These are phyloP conservation scores for Naganishia kalamii DNA, from an alignment of 768 basidiomycete genomes.

Conservation along the genomic window DNA sequence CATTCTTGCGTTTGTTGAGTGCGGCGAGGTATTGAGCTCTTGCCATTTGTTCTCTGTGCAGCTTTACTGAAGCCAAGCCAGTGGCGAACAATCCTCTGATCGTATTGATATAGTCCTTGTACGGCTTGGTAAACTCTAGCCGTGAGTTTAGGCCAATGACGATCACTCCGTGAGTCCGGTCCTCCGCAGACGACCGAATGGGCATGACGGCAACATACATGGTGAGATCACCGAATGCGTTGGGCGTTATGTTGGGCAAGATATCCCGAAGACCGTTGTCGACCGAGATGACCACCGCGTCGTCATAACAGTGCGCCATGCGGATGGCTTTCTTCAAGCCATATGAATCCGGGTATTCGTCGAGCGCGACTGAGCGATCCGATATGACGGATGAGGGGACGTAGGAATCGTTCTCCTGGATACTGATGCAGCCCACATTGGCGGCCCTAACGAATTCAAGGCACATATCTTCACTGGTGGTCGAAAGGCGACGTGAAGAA, in stretches of 20 bases:
- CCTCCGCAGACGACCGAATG: conserved; percentile 26
- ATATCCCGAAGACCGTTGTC: neutral
- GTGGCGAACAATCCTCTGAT: conserved; percentile 23
- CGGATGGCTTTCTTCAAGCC: neutral
- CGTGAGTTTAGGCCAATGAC: conserved; percentile 25
- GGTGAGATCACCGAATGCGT: conserved; percentile 26
- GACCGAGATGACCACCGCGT: neutral
- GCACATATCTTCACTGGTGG: neutral
- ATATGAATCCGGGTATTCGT: neutral
- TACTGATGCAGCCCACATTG: neutral
- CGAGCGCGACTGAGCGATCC: neutral
- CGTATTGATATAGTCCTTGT: conserved; percentile 24
- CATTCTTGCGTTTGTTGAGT: conserved; percentile 24
- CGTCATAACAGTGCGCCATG: conserved; percentile 3
- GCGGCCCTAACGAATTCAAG: neutral
- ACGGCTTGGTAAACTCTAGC: conserved; percentile 21
- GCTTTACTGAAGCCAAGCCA: conserved; percentile 25
- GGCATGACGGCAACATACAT: conserved; percentile 22
- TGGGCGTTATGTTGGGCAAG: conserved; percentile 3
- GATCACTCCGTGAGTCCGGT: conserved; percentile 26
- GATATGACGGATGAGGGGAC: neutral
- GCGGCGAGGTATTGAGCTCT: conserved; percentile 26
- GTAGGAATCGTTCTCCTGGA: neutral
- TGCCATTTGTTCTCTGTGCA: conserved; percentile 24
- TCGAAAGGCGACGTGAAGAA: neutral